A percentile compares a stretch with the other conserved stretches of the same genome.
Evolutionary conservation across 2,329 filamentous ascomycete genomes (phyloP).

Genomic region (Pseudocercospora vitis): DNA sequence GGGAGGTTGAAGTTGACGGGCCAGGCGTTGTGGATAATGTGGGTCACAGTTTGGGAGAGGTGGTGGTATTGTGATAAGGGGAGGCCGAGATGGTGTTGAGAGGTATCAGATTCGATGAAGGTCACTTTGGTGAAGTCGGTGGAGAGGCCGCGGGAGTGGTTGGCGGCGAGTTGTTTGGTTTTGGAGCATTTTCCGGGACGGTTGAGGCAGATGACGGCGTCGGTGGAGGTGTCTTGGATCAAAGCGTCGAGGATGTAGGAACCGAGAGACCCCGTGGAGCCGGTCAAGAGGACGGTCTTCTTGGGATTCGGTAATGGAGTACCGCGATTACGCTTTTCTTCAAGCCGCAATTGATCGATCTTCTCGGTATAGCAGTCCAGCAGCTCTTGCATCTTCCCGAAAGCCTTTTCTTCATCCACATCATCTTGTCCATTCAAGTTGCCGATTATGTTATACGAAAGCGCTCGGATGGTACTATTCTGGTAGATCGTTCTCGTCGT

Average conservation of each 20-base stretch:
- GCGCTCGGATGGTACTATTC: too few species aligned
- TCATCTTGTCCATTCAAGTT: too few species aligned
- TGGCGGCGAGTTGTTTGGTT: slow-evolving; percentile 27
- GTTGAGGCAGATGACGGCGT: slow-evolving; percentile 37
- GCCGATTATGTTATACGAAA: too few species aligned
- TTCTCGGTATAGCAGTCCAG: slow-evolving; percentile 35
- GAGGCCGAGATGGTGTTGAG: slow-evolving; percentile 31
- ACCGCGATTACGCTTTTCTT: too few species aligned
- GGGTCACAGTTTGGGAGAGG: slow-evolving; percentile 27
- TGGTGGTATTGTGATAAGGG: slow-evolving; percentile 23
- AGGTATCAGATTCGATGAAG: slow-evolving; percentile 30
- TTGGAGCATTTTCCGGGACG: slow-evolving; percentile 24
- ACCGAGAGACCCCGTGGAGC: slow-evolving; percentile 40
- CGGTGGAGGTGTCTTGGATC: slow-evolving; percentile 30
- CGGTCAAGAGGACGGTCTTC: slow-evolving; percentile 37
- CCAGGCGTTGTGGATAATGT: slow-evolving; percentile 42
- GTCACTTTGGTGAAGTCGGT: slow-evolving; percentile 29
- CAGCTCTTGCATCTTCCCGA: slow-evolving; percentile 28
- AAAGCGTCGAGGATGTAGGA: slow-evolving; percentile 38
- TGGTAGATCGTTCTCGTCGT: too few species aligned
- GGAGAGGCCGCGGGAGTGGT: slow-evolving; percentile 26
- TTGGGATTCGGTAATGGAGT: too few species aligned
- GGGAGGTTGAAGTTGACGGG: slow-evolving; percentile 41
- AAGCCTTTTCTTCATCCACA: too few species aligned
- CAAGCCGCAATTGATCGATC: too few species aligned